Evolutionary conservation across 192 early-diverging fungal genomes (phyloP), one percentile per base, ranked within the genome.

Genomic region (Allomyces javanicus): DNA sequence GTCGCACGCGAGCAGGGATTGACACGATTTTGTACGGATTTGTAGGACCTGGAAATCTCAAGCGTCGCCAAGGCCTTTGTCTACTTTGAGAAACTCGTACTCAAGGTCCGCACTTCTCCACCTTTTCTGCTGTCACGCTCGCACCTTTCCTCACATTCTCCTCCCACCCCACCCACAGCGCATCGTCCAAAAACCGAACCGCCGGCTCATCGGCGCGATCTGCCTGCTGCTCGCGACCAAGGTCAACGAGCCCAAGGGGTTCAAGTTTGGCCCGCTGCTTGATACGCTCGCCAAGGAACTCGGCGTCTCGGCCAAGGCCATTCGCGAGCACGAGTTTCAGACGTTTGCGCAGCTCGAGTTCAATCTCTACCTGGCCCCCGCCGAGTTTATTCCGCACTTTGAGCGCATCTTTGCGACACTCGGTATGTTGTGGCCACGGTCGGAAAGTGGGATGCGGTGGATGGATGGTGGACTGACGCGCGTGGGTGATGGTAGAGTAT

Each of bases 361-460:
- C 72, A 87, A 82, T 22, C 75, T 99, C 21, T 96, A 87, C 76
- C 70, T 96, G 21, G 89, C 96, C 1, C 72, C 81, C 23, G 80
- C 83, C 69, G 92, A 96, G 74, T 86, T 96, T 45, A 83, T 91
- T 82, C 94, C 96, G 1, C 96, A 99, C 72, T 85, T 99, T 67
- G 81, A 91, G 66, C 83, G 87, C 62, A 87, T 96, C 72, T 80
- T 91, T 40, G 76, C 80, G 50, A 75, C 75, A 9, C 70, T 79
- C 66, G 84, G 84, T 77, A 78, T 63, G 72, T 66, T 25, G 24
- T 45, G 17, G 19, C 14, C 7, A 21, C 21, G 12, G 3, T n/a
- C 10, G 21, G 62, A 44, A 44, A 22, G 62, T 24, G 21, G 33
- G 22, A 65, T 9, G 21, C 9, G 40, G 33, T 66, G 10, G n/a